phyloP scores from a whole-genome alignment of 1,284 basidiomycete genomes.

The Ceratobasidium sp. region DNA sequence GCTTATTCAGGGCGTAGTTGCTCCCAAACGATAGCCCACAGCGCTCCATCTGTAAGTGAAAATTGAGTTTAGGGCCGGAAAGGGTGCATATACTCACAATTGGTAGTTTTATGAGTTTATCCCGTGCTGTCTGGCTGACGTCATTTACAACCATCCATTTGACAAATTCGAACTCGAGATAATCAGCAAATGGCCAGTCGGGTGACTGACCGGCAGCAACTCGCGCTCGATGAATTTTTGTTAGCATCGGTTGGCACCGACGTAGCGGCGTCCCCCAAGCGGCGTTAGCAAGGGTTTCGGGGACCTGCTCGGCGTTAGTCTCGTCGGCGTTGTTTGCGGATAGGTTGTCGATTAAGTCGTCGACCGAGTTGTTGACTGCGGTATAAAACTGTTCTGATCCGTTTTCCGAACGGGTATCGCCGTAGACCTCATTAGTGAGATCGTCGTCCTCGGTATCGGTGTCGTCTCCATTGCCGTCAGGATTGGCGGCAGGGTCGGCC shows the following conservation, averaged over 20 bases:
- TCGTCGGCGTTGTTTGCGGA: background rate
- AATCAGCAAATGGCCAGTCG: slow-evolving; percentile 23
- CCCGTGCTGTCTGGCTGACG: slow-evolving; percentile 13
- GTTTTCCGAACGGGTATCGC: background rate
- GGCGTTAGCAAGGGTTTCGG: background rate
- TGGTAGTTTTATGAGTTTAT: slow-evolving; percentile 13
- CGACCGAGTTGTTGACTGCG: background rate
- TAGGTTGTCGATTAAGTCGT: background rate
- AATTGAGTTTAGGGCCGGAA: background rate
- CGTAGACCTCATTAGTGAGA: background rate
- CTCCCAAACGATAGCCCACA: slow-evolving; percentile 15
- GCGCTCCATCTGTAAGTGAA: background rate
- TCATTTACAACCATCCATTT: slow-evolving; percentile 20
- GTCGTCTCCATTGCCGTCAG: too few relatives aligned
- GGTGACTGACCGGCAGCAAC: background rate
- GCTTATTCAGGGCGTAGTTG: slow-evolving; percentile 12
- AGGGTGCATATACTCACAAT: background rate
- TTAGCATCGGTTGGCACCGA: background rate
- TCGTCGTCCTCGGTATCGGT: background rate
- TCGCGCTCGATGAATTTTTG: background rate
- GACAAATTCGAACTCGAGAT: slow-evolving; percentile 22
- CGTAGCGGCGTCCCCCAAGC: background rate
- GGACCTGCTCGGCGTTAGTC: too few relatives aligned
- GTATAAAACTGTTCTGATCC: slow-evolving; percentile 1
- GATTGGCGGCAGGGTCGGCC: background rate